Conservation (phyloP, 345 rosid species). For the Brassica incana region DNA sequence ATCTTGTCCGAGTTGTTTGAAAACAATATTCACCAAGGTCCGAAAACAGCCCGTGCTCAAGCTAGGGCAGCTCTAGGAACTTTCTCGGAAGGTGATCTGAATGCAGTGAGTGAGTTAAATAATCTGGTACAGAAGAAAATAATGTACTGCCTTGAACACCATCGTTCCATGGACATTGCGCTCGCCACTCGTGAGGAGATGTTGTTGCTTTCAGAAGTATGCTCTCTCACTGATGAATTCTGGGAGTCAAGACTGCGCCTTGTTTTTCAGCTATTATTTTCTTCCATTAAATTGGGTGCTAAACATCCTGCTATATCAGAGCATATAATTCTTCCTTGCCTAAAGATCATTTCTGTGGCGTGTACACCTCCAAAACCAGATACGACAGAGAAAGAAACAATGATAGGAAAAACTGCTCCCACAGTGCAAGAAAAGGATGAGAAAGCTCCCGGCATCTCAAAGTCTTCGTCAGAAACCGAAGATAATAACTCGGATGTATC, state of each 20-base stretch:
- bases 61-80: constrained; percentile 94
- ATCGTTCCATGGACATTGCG: constrained; percentile 97
- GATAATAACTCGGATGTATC: constrained; percentile 70
- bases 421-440: constrained; percentile 63
- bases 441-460: constrained; percentile 46
- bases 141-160: constrained; percentile 97
- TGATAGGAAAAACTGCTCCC: constrained; percentile 51
- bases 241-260: constrained; percentile 97
- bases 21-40: constrained; percentile 97
- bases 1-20: constrained; percentile 88
- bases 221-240: constrained; percentile 92
- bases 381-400: constrained; percentile 75
- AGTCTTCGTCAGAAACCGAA: constrained; percentile 48
- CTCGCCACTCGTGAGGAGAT: constrained; percentile 90
- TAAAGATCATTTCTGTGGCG: constrained; percentile 89
- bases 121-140: constrained; percentile 91
- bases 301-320: constrained; percentile 99
- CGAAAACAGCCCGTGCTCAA: constrained; percentile 84
- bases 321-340: constrained; percentile 95
- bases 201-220: constrained; percentile 92
- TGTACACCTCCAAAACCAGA: constrained; percentile 99
- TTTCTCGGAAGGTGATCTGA: constrained; percentile 86
- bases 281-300: constrained; percentile 94
- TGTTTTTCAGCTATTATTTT: constrained; percentile 89
- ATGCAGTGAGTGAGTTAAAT: constrained; percentile 84